Base-by-base conservation (phyloP, 2,329 filamentous ascomycete species). In the Exophiala sideris region DNA sequence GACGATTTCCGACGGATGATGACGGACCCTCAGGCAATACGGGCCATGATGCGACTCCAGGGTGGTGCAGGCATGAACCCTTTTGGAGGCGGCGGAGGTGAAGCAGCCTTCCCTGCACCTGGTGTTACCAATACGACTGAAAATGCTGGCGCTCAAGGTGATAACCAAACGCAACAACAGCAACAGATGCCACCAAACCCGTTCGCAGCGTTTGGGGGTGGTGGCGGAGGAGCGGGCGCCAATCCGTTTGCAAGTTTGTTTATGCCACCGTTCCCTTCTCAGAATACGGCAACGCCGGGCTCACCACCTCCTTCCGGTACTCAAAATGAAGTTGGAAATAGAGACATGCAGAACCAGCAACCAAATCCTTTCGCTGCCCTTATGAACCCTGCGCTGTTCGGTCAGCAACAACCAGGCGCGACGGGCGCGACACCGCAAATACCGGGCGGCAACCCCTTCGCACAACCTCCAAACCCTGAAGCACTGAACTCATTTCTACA, bases 1-100 rank as follows among this genome's bases (percentile, higher is more conserved):
- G 91, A 91, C 0, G 82, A 91, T 60, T 91, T 97, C 74, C 83
- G 94, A 65, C 81, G 88, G 48, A 94, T 97, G 88, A 86, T 99
- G 80, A 92, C 90, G 58, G 91, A 95, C 67, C 94, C 94, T 3
- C 83, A 90, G 41, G 84, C 90, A 64, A 82, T 99, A 61, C 80
- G 90, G 54, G 85, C 88, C 69, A 89, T 91, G 65, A 83, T 89
- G 65, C 84, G 89, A 58, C 87, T 97, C 84, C 87, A 91, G 68
- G 80, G 88, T 56, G 72, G 73, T 53, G 82, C 85, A 75, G 75
- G 75, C 5, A 73, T 73, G 45, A 68, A 70, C 21, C 52, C 52
- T n/a, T 79, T 86, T 73, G 79, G 76, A 41, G 81, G 79, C 51
- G 70, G 68, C 51, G 76, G 75, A 46, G 77, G 73, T 50, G 75